Evolutionary conservation across 129 eudicot genomes (phyloP).

Genomic region (Sambucus nigra): DNA sequence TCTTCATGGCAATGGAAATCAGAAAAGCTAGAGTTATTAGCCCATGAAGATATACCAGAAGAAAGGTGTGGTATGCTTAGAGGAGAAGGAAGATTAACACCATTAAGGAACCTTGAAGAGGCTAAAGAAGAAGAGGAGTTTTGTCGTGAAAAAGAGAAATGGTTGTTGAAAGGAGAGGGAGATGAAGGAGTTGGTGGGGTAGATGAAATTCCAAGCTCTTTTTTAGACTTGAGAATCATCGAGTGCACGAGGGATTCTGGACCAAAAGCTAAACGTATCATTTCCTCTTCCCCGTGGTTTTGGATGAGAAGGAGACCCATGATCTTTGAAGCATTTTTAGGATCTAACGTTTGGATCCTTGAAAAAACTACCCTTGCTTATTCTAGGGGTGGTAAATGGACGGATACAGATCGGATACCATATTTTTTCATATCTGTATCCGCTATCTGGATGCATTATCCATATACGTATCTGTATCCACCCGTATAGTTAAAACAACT

Average conservation of each 20-base stretch:
- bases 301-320: constrained; percentile 79
- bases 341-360: constrained; percentile 66
- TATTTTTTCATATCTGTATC: too few relatives aligned
- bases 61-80: constrained; percentile 48
- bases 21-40: constrained; percentile 29
- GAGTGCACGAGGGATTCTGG: constrained; percentile 70
- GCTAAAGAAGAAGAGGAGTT: not conserved
- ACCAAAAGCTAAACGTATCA: constrained; percentile 83
- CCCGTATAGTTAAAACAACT: too few relatives aligned
- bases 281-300: constrained; percentile 87
- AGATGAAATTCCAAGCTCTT: constrained; percentile 54
- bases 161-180: constrained; percentile 35
- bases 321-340: constrained; percentile 84
- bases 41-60: constrained; percentile 38
- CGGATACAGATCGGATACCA: too few relatives aligned
- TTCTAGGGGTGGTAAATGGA: too few relatives aligned
- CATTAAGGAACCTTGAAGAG: constrained; percentile 1
- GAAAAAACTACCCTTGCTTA: constrained; percentile 72
- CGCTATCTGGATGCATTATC: too few relatives aligned
- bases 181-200: constrained; percentile 51
- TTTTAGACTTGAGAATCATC: constrained; percentile 49
- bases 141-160: constrained; percentile 36
- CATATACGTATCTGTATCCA: too few relatives aligned
- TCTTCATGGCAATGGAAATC: constrained; percentile 42
- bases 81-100: constrained; percentile 47